phyloP scores from a whole-genome alignment of 495 filamentous ascomycete species.

The Penicillium cinerascens region DNA sequence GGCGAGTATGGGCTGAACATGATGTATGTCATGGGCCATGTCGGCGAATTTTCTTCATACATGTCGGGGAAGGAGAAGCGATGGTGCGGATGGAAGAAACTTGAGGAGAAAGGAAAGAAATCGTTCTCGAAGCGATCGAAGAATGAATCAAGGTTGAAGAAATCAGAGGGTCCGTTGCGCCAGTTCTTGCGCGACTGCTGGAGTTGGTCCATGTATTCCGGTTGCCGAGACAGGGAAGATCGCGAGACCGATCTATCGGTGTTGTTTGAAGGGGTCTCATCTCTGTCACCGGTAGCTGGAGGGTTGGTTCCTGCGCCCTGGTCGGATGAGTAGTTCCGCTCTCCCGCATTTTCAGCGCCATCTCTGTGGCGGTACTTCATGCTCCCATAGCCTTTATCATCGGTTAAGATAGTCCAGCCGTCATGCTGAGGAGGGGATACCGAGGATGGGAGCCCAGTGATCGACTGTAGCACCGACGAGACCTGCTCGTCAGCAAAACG shows the following conservation, averaged over 20 bases:
- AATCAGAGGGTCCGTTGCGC: conserved; percentile 16
- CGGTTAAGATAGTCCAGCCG: conserved; percentile 35
- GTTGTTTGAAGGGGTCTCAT: conserved; percentile 6
- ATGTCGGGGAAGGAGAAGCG: conserved; percentile 28
- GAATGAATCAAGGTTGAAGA: conserved; percentile 34
- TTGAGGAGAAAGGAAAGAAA: conserved; percentile 22
- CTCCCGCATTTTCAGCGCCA: conserved; percentile 8
- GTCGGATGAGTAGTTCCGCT: conserved; percentile 11
- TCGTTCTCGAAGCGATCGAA: conserved; percentile 34
- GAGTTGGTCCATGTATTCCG: conserved; percentile 14
- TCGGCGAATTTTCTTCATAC: conserved; percentile 29
- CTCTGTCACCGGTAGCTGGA: conserved; percentile 3
- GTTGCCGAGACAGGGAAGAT: conserved; percentile 11
- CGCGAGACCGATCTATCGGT: background rate
- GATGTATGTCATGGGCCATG: conserved; percentile 41
- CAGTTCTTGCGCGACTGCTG: conserved; percentile 6
- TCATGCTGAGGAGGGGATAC: conserved; percentile 27
- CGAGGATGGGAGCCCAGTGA: conserved; percentile 47
- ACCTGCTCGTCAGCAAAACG: conserved; percentile 58
- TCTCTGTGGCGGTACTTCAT: conserved; percentile 18
- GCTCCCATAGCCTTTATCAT: conserved; percentile 28
- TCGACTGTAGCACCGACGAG: conserved; percentile 50
- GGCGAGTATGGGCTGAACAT: conserved; percentile 52
- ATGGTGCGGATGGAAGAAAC: conserved; percentile 27
- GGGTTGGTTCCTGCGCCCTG: conserved; percentile 7